phyloP scores from a whole-genome alignment of 176 grass and related monocot genomes.

The Oryza brachyantha region DNA sequence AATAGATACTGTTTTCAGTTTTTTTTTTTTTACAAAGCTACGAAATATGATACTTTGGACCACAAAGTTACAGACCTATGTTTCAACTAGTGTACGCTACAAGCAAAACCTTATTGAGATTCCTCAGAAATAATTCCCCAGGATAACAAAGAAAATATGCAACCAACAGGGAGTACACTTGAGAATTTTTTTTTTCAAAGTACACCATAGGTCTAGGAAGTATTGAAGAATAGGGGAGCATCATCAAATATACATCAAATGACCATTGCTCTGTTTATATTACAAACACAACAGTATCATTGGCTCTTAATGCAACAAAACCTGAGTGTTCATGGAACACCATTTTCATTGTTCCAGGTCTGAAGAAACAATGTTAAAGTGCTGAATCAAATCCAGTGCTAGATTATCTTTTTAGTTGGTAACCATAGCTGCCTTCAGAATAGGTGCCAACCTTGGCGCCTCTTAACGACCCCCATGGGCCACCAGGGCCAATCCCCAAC shows the following conservation, averaged over 20 bases:
- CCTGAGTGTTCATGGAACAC: neutral
- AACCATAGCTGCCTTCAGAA: neutral
- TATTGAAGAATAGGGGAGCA: constrained; percentile 8
- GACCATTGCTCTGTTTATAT: neutral
- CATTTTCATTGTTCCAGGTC: neutral
- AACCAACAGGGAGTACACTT: constrained; percentile 1
- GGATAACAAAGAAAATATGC: neutral
- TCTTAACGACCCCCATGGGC: neutral
- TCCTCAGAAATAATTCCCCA: constrained; percentile 21
- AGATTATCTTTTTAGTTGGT: neutral
- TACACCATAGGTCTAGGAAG: constrained; percentile 3
- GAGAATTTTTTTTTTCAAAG: neutral
- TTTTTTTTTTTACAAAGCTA: constrained; percentile 29
- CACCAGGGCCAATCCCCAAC: neutral
- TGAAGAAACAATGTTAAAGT: neutral
- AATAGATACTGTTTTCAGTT: constrained; percentile 28
- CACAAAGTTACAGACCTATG: constrained; percentile 6
- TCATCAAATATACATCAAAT: constrained; percentile 1
- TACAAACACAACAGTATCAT: neutral
- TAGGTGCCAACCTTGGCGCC: neutral
- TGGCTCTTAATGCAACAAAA: neutral
- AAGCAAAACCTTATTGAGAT: constrained; percentile 22
- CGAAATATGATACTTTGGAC: constrained; percentile 30
- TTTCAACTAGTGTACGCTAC: constrained; percentile 7
- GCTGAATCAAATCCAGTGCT: neutral